Conservation (phyloP, 106 monocot genomes). For the Dendrobium officinale region DNA sequence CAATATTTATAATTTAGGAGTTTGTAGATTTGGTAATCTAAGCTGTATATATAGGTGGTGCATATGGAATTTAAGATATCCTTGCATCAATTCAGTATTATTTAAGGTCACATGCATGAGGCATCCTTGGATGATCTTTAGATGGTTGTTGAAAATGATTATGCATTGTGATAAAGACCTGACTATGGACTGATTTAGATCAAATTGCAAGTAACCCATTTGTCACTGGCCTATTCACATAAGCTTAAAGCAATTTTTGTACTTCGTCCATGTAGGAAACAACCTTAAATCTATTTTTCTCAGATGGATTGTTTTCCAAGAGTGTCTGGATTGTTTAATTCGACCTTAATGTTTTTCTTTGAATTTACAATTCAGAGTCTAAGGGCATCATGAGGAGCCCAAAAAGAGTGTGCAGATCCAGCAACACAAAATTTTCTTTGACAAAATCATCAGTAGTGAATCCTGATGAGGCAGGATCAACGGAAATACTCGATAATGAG, state of each 20-base stretch:
- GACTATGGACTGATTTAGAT: too few species aligned
- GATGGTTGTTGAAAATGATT: background rate
- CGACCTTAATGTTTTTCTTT: background rate
- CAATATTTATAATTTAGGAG: too few species aligned
- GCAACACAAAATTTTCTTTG: conserved; percentile 5
- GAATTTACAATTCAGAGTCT: conserved; percentile 9
- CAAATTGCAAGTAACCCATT: too few species aligned
- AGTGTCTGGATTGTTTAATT: too few species aligned
- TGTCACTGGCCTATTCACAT: too few species aligned
- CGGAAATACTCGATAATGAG: conserved; percentile 8
- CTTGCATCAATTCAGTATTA: background rate
- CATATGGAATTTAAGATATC: background rate
- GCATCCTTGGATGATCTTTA: too few species aligned
- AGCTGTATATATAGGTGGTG: background rate
- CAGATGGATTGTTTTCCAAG: too few species aligned
- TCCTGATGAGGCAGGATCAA: conserved; percentile 7
- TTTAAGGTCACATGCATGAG: background rate
- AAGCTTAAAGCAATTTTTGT: too few species aligned
- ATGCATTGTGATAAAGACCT: background rate
- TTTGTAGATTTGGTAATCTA: background rate
- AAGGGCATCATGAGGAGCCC: conserved; percentile 27
- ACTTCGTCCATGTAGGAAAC: too few species aligned
- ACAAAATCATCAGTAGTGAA: conserved; percentile 2
- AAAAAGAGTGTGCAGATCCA: conserved; percentile 21
- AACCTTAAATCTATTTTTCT: too few species aligned